Evolutionary conservation across 139 green algal species (phyloP).

Genomic region (Tetradesmus lagerheimii): DNA sequence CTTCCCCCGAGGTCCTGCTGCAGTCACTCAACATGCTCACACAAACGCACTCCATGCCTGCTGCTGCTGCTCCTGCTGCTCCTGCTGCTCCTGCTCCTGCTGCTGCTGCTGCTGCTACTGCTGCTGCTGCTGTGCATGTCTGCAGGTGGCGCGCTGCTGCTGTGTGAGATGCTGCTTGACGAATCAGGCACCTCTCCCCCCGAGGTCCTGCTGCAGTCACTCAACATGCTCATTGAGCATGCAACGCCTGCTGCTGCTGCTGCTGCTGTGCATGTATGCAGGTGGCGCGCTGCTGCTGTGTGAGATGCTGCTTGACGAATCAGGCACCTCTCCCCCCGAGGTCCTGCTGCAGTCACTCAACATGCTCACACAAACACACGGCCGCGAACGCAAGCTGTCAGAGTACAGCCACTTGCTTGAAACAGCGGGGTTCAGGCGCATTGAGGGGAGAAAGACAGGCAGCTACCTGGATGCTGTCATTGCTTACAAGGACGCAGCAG

Average conservation of each 20-base stretch:
- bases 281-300: constrained; percentile 54
- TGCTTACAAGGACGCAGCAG: background rate
- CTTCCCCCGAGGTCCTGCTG: constrained; percentile 46
- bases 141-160: constrained; percentile 51
- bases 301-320: constrained; percentile 62
- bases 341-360: constrained; percentile 56
- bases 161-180: constrained; percentile 63
- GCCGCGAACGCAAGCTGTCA: constrained; percentile 43
- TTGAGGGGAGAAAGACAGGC: constrained; percentile 43
- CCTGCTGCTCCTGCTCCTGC: no score
- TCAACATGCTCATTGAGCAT: constrained; percentile 40
- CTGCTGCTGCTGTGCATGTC: no score
- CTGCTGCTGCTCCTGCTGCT: no score
- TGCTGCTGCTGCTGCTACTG: background rate
- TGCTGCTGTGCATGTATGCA: background rate
- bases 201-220: constrained; percentile 51
- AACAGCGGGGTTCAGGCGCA: constrained; percentile 34
- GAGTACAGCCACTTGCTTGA: constrained; percentile 49
- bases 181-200: constrained; percentile 38
- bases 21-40: constrained; percentile 52
- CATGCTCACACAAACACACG: constrained; percentile 42
- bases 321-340: constrained; percentile 32
- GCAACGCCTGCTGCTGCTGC: no score
- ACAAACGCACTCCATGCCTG: background rate
- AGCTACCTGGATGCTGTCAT: constrained; percentile 59